Percentiles rank a stretch among this genome's conserved stretches.
Evolutionary conservation across 345 rosid genomes (phyloP).

Genomic region (Erodium maritimum): DNA sequence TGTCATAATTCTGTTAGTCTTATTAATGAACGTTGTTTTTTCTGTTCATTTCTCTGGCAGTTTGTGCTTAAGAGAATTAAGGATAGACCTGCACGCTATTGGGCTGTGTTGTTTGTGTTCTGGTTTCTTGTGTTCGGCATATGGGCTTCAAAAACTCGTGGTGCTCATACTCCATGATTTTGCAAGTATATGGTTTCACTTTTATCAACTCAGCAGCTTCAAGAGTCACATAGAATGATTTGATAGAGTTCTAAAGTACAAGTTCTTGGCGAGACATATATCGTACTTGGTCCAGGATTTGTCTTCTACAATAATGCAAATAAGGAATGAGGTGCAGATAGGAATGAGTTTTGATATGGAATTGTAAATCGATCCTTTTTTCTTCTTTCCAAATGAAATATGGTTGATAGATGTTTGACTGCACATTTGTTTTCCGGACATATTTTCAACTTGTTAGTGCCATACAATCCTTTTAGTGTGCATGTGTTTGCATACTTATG

Average conservation of each 20-base stretch:
- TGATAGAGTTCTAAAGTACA: too few relatives aligned
- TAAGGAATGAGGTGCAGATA: neutral
- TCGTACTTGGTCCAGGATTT: neutral
- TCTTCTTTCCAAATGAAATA: too few relatives aligned
- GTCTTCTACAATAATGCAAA: too few relatives aligned
- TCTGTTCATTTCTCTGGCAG: too few relatives aligned
- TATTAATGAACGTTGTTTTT: too few relatives aligned
- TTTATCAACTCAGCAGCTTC: neutral
- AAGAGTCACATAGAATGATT: neutral
- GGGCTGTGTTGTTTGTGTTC: slow-evolving; percentile 92
- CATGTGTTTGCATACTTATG: too few relatives aligned
- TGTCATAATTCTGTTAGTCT: too few relatives aligned
- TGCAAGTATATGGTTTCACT: neutral
- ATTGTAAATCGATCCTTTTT: neutral
- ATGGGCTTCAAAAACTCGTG: slow-evolving; percentile 79
- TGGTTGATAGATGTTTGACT: too few relatives aligned
- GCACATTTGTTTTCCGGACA: too few relatives aligned
- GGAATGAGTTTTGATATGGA: neutral
- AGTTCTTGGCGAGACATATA: too few relatives aligned
- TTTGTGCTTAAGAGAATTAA: slow-evolving; percentile 82
- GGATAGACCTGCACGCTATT: slow-evolving; percentile 94
- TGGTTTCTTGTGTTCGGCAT: slow-evolving; percentile 98
- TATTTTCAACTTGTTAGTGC: too few relatives aligned
- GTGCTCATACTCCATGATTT: slow-evolving; percentile 35
- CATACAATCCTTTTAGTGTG: too few relatives aligned